Conservation (phyloP, 2,329 filamentous ascomycete genomes). For the Aspergillus unguis region DNA sequence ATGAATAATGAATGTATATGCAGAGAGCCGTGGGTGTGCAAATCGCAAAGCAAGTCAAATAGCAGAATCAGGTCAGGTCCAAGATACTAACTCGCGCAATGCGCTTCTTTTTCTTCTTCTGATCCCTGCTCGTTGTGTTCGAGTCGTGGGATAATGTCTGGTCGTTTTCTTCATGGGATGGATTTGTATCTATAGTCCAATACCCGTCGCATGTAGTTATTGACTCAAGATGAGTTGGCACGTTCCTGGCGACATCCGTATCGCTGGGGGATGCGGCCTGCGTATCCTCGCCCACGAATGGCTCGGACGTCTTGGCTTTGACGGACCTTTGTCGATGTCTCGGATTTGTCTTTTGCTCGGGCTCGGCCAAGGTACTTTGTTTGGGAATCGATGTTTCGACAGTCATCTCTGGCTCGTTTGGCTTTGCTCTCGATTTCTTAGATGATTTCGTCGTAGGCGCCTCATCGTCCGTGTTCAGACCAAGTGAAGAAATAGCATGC, state of each 20-base stretch:
- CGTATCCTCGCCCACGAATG: not conserved
- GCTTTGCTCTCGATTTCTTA: slow-evolving; percentile 11
- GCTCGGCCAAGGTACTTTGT: not conserved
- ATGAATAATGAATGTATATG: not conserved
- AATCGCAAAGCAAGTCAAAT: not conserved
- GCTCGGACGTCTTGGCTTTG: not conserved
- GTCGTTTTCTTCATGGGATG: slow-evolving; percentile 5
- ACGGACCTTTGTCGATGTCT: not conserved
- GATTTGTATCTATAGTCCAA: slow-evolving; percentile 11
- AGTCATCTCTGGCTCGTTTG: not conserved
- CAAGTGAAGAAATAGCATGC: slow-evolving; percentile 19
- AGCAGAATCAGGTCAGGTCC: slow-evolving; percentile 23
- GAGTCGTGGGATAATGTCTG: not conserved
- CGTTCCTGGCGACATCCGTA: not conserved
- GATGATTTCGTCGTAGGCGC: slow-evolving; percentile 1
- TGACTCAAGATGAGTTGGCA: slow-evolving; percentile 12
- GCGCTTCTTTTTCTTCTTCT: slow-evolving; percentile 26
- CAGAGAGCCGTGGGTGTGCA: not conserved
- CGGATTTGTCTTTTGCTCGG: not conserved
- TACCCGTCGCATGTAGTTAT: slow-evolving; percentile 13
- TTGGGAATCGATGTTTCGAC: not conserved
- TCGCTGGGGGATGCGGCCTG: not conserved
- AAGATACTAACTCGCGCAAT: slow-evolving; percentile 34
- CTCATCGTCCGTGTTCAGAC: slow-evolving; percentile 11
- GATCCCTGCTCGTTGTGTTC: no score